Conservation (phyloP, 2,329 filamentous ascomycete species). For the Eurotiales sp. region DNA sequence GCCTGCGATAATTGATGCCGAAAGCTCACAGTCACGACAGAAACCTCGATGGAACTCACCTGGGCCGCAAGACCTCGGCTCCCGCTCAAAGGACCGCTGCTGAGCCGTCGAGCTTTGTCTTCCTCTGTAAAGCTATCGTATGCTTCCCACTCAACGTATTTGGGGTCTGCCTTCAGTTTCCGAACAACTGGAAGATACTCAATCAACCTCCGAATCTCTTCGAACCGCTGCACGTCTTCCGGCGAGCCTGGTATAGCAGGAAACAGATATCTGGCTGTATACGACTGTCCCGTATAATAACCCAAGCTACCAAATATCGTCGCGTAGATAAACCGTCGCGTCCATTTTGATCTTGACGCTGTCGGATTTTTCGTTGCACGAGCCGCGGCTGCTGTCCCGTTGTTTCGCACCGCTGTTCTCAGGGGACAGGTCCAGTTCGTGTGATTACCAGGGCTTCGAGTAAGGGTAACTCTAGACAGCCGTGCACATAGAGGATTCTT, state of each 20-base stretch:
- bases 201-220: constrained; percentile 28
- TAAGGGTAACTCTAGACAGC: no score
- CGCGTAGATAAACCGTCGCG: constrained; percentile 32
- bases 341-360: constrained; percentile 26
- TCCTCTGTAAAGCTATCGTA: constrained; percentile 35
- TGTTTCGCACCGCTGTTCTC: background rate
- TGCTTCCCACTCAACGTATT: constrained; percentile 37
- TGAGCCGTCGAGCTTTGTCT: constrained; percentile 32
- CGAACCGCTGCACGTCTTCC: constrained; percentile 28
- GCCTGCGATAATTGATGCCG: background rate
- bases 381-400: constrained; percentile 7
- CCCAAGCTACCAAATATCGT: constrained; percentile 33
- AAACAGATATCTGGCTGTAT: constrained; percentile 21
- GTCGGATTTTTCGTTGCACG: background rate
- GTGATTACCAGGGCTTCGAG: background rate
- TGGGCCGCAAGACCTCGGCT: constrained; percentile 39
- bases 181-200: constrained; percentile 37
- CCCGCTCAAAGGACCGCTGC: constrained; percentile 38
- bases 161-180: constrained; percentile 34
- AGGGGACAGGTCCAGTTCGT: constrained; percentile 4
- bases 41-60: constrained; percentile 24
- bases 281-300: constrained; percentile 22
- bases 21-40: constrained; percentile 3
- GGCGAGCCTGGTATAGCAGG: constrained; percentile 31
- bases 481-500: background rate